These are phyloP conservation scores for Microthlaspi erraticum DNA, from an alignment of 345 rosid species.

Conservation along the genomic window DNA sequence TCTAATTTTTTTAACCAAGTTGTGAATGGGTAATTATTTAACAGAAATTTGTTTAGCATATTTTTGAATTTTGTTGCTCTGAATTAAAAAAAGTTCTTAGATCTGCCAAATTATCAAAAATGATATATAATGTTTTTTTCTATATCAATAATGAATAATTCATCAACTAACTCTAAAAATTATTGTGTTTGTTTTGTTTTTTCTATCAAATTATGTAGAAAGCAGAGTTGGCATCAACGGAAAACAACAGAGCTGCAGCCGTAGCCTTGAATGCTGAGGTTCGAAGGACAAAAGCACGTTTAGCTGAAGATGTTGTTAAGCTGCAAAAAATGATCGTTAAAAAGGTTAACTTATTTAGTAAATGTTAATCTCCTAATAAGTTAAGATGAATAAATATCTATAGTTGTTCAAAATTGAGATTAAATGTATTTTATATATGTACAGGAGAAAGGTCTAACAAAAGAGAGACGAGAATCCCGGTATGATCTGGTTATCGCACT, in stretches of 20 bases:
- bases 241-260: constrained; percentile 67
- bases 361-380: not conserved
- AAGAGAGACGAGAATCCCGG: constrained; percentile 63
- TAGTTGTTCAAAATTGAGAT: not conserved
- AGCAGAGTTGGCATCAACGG: constrained; percentile 61
- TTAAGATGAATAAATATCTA: not conserved
- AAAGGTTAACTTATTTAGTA: constrained; percentile 50
- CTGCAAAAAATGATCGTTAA: constrained; percentile 66
- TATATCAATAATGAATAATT: too few species aligned
- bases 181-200: not conserved
- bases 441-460: constrained; percentile 79
- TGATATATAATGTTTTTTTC: not conserved
- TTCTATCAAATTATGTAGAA: constrained; percentile 50
- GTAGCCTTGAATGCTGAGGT: constrained; percentile 81
- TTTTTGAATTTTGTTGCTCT: not conserved
- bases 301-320: constrained; percentile 71
- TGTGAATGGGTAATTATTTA: not conserved
- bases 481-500: constrained; percentile 62
- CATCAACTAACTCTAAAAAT: not conserved
- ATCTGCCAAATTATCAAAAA: not conserved
- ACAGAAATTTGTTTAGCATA: not conserved
- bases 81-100: not conserved
- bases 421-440: not conserved
- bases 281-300: constrained; percentile 71
- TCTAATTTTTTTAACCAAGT: too few species aligned